Conservation (phyloP, 2,329 filamentous ascomycete species). For the Ceratocystis destructans region DNA sequence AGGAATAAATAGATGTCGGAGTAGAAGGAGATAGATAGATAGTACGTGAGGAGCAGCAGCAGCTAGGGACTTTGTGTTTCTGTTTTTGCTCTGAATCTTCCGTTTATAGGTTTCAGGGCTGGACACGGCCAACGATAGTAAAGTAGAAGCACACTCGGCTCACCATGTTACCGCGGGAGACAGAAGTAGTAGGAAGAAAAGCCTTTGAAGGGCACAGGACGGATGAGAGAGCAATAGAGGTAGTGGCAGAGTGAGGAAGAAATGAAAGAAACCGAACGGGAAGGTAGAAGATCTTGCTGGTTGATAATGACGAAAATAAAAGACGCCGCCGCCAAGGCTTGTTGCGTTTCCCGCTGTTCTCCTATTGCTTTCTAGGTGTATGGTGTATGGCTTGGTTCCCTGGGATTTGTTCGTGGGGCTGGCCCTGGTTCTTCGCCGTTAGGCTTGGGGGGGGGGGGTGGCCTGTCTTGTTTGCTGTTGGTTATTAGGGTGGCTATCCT, state of each 20-base stretch:
- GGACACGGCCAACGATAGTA: constrained; percentile 15
- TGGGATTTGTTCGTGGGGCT: not conserved
- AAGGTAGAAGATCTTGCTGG: not conserved
- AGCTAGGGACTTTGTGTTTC: not conserved
- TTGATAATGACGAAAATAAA: not conserved
- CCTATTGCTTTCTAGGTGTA: not conserved
- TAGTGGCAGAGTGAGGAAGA: not conserved
- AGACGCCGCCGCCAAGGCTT: not conserved
- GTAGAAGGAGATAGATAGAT: not conserved
- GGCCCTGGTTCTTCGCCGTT: not conserved
- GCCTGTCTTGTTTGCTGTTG: not conserved
- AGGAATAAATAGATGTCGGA: not conserved
- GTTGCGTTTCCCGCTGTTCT: not conserved
- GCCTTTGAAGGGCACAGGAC: not conserved
- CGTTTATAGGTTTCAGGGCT: constrained; percentile 12
- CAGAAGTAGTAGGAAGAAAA: not conserved
- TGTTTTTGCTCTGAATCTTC: not conserved
- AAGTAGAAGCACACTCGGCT: constrained; percentile 11
- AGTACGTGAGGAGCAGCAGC: not conserved
- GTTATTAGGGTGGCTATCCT: not conserved
- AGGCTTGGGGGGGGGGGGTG: not conserved
- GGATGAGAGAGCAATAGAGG: not conserved
- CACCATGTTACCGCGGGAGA: constrained; percentile 11
- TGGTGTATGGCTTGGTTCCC: not conserved
- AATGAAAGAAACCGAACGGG: not conserved